Evolutionary conservation across 352 stramenopile species (phyloP), one percentile per base, ranked within the genome.

Genomic region (Phytophthora macrochlamydospora): DNA sequence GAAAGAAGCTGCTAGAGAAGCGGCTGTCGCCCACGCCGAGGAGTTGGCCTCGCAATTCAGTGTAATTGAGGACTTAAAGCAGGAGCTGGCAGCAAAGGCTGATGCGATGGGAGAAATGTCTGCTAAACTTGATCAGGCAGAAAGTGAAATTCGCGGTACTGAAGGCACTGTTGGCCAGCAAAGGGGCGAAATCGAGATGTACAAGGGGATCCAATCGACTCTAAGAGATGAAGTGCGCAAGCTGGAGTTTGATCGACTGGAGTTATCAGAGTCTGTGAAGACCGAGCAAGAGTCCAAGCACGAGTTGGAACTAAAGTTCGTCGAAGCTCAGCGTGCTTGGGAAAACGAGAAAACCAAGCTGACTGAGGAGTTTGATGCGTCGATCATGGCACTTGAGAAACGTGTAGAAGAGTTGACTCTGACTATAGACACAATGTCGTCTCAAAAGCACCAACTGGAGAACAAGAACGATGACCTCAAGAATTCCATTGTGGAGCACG

Each of bases 211-310:
- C 12, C 57, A 75, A 28, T 52, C 53, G 28, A 67, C 56, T 24
- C 51, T 79, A 46, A 48, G 61, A n/a, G 56, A 57, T 33, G 62
- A 76, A 54, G 28, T 82, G 18, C 62, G 67, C 53, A 65, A 53
- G 13, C 48, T 79, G n/a, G 61, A 78, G 38, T 46, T 62, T 28
- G 56, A 78, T 69, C 67, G 68, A 37, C 53, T 71, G 24, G 59
- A 67, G 53, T 50, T 75, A 13, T 33, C 60, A 3, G 62, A 78
- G 32, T 57, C 50, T 46, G 40, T 75, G 29, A 73, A 75, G 62
- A 70, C 30, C 4, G 71, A 75, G 37, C 62, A 73, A 62, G 63
- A 75, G 12, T 62, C 55, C 28, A 78, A 70, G n/a, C 66, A 70
- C 7, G 56, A 67, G 14, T 28, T 69, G 14, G 62, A 75, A 5